phyloP scores from a whole-genome alignment of 257 asterid genomes.

The Sherardia arvensis region DNA sequence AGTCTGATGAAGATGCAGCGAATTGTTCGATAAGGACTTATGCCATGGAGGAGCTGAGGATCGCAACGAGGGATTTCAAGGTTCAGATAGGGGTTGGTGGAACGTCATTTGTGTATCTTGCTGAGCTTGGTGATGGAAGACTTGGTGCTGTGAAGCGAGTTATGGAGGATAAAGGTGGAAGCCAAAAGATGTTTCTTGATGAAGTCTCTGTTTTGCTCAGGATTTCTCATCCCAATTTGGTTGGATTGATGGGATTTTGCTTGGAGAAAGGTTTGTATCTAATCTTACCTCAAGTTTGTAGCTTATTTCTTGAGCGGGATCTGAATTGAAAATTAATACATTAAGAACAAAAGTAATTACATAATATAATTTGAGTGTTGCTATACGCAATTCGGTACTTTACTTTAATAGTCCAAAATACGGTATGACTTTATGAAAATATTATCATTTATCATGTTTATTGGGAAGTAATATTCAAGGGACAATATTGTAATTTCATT shows the following conservation, averaged over 20 bases:
- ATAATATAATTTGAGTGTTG: too few relatives aligned
- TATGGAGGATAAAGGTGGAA: conserved; percentile 66
- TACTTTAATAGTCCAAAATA: too few relatives aligned
- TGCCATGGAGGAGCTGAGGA: conserved; percentile 46
- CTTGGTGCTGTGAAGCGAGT: conserved; percentile 70
- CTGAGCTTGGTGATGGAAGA: conserved; percentile 53
- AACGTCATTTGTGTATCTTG: conserved; percentile 63
- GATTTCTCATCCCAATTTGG: conserved; percentile 73
- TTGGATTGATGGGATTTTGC: conserved; percentile 68
- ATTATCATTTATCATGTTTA: too few relatives aligned
- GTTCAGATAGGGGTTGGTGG: conserved; percentile 61
- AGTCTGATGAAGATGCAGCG: neutral
- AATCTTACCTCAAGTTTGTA: too few relatives aligned
- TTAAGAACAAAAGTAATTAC: too few relatives aligned
- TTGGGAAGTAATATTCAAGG: too few relatives aligned
- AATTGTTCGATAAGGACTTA: conserved; percentile 44
- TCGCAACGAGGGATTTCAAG: conserved; percentile 53
- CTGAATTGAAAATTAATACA: too few relatives aligned
- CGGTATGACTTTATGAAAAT: too few relatives aligned
- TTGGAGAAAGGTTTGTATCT: conserved; percentile 49
- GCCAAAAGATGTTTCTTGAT: conserved; percentile 66
- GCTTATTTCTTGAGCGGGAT: too few relatives aligned
- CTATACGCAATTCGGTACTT: too few relatives aligned
- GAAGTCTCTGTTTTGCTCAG: conserved; percentile 79
- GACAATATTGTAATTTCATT: too few relatives aligned